These are phyloP conservation scores for Mucor plumbeus DNA, from an alignment of 371 early-diverging fungal genomes.

Conservation along the genomic window DNA sequence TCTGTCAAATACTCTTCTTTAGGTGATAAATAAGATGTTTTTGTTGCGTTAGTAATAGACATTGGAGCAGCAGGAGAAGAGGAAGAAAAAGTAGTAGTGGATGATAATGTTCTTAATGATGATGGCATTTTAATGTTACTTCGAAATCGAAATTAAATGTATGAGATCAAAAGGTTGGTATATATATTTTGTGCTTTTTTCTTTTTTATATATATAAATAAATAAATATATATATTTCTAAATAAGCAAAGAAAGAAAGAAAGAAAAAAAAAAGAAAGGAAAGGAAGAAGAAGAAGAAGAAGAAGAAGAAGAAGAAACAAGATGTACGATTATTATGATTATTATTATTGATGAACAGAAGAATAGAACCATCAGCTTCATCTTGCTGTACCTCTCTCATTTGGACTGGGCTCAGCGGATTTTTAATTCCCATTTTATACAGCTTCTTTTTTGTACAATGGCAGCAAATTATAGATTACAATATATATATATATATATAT, in stretches of 20 bases:
- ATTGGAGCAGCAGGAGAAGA: not conserved
- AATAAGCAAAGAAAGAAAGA: not conserved
- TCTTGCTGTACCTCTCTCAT: constrained; percentile 9
- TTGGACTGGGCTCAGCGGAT: constrained; percentile 37
- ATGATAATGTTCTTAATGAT: constrained; percentile 12
- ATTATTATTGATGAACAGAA: constrained; percentile 10
- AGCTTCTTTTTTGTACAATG: constrained; percentile 23
- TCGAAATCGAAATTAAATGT: constrained; percentile 3
- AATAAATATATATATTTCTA: too few species aligned
- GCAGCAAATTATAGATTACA: constrained; percentile 15
- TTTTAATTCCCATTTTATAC: constrained; percentile 13
- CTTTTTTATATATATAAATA: constrained; percentile 5
- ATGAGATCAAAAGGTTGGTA: constrained; percentile 12
- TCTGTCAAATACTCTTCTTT: constrained; percentile 19
- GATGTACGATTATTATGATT: constrained; percentile 8
- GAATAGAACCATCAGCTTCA: constrained; percentile 11
- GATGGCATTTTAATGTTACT: constrained; percentile 2
- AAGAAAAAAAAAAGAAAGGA: not conserved
- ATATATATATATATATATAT: constrained; percentile 4
- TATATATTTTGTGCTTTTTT: constrained; percentile 13
- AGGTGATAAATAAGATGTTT: constrained; percentile 6
- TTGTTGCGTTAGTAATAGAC: constrained; percentile 22
- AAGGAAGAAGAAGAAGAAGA: not conserved
- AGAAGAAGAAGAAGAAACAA: constrained; percentile 11
- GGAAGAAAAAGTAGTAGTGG: constrained; percentile 1